Evolutionary conservation across 179 eudicot genomes (phyloP), one percentile per base, ranked within the genome.

Genomic region (Amaranthus tricolor): DNA sequence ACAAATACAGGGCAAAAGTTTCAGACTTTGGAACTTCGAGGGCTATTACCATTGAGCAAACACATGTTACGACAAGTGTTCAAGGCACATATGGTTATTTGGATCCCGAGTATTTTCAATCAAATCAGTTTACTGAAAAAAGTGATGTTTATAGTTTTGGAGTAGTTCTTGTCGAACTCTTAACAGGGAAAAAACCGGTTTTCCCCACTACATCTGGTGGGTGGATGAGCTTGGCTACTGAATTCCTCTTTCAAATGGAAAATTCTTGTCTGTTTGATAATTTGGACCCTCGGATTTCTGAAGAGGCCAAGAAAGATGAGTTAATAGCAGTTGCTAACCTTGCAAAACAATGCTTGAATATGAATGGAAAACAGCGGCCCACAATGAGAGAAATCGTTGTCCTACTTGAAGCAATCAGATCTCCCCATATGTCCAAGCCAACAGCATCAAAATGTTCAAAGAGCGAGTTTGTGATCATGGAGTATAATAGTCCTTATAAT

Each of bases 111-210:
- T 80, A 76, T 74, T 74, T 79, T 55, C 82, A 56, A 76, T 68
- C 65, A 0, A 61, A 61, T 12, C 65, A 61, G 14, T 61, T 61
- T 9, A 24, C 65, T 24, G 65, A 61, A 0, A 61, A 61, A 21
- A 61, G 65, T 61, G 65, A 61, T 12, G 47, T 61, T 0, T 61
- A 61, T 61, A 61, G 65, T n/a, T 61, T 61, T 61, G 47, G 81
- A 8, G 82, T 84, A 54, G 87, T 84, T 16, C 76, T 84, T 7
- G 79, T 74, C 45, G 85, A 82, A 76, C 82, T 85, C 9, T 47
- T 85, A 68, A 82, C 84, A 9, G 80, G 85, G 10, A 31, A 52
- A 66, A 85, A 71, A 49, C 76, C 80, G 17, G 45, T 85, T 13
- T 71, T 53, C 31, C 69, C 54, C 17, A 12, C 59, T 0, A 52